A percentile compares a stretch with the other conserved stretches of the same genome.
Evolutionary conservation across 2,329 filamentous ascomycete species (phyloP).

Genomic region (Pseudovirgaria hyperparasitica): DNA sequence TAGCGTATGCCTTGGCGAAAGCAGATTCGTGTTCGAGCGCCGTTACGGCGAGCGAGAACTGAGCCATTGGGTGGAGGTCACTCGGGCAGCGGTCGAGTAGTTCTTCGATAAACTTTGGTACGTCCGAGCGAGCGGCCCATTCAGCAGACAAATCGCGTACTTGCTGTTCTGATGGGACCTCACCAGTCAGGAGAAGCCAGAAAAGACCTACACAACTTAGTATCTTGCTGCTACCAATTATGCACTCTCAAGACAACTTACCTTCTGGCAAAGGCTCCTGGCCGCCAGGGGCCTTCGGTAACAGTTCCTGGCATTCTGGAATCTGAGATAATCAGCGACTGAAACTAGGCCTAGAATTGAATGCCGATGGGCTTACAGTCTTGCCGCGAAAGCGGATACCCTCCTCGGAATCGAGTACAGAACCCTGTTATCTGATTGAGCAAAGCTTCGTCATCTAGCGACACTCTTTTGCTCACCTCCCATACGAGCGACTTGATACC

Average conservation of each 20-base stretch:
- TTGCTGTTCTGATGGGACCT: slow-evolving; percentile 96
- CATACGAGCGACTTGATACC: slow-evolving; percentile 98
- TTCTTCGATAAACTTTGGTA: slow-evolving; percentile 98
- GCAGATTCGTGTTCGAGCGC: slow-evolving; percentile 97
- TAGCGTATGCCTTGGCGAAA: slow-evolving; percentile 97
- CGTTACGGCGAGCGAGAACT: slow-evolving; percentile 95
- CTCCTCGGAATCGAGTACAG: slow-evolving; percentile 95
- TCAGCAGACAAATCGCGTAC: slow-evolving; percentile 96
- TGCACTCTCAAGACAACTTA: slow-evolving; percentile 19
- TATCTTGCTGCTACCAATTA: no score
- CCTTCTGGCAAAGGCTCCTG: slow-evolving; percentile 94
- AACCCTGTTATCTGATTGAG: slow-evolving; percentile 48
- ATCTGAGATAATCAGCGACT: slow-evolving; percentile 41
- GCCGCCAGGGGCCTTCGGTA: slow-evolving; percentile 93
- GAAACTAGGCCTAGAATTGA: slow-evolving; percentile 3
- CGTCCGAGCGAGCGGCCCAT: slow-evolving; percentile 93
- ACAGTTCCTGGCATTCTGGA: slow-evolving; percentile 93
- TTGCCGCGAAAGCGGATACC: slow-evolving; percentile 98
- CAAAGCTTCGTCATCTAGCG: slow-evolving; percentile 9
- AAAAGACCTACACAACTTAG: slow-evolving; percentile 59
- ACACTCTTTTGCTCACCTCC: slow-evolving; percentile 48
- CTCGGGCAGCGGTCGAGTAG: slow-evolving; percentile 99
- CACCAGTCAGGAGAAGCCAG: slow-evolving; percentile 97
- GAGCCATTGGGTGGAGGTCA: slow-evolving; percentile 98
- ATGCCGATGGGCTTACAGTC: slow-evolving; percentile 43